Conservation (phyloP, 495 filamentous ascomycete species). For the Penicillium robsamsonii region DNA sequence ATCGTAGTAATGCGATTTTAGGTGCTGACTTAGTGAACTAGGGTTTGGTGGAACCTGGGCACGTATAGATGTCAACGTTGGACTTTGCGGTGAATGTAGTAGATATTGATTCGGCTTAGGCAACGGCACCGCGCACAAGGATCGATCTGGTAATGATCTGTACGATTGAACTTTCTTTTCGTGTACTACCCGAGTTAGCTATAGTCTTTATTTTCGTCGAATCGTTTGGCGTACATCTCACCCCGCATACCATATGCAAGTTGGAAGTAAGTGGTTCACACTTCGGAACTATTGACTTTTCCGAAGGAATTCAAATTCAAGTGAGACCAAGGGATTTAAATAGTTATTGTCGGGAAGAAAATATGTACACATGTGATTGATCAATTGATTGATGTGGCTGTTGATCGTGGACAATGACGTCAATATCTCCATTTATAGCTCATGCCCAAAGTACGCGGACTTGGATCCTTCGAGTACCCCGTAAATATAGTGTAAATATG, state of each 20-base stretch:
- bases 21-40: neutral
- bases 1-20: neutral
- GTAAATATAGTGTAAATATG: neutral
- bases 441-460: too few relatives aligned
- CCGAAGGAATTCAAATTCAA: neutral
- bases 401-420: conserved; percentile 2
- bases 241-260: neutral
- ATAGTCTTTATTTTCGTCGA: neutral
- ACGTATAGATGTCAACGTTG: neutral
- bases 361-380: neutral
- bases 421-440: neutral
- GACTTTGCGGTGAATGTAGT: neutral
- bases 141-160: neutral
- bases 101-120: neutral
- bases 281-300: neutral
- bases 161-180: neutral
- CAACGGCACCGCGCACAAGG: neutral
- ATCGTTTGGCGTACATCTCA: neutral
- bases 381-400: neutral
- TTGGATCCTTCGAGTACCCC: too few relatives aligned
- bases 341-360: neutral
- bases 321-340: neutral
- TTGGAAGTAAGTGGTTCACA: neutral
- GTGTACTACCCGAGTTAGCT: conserved; percentile 6
- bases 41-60: neutral